Conservation (phyloP, 2,329 filamentous ascomycete genomes). For the Diaporthe vaccinii region DNA sequence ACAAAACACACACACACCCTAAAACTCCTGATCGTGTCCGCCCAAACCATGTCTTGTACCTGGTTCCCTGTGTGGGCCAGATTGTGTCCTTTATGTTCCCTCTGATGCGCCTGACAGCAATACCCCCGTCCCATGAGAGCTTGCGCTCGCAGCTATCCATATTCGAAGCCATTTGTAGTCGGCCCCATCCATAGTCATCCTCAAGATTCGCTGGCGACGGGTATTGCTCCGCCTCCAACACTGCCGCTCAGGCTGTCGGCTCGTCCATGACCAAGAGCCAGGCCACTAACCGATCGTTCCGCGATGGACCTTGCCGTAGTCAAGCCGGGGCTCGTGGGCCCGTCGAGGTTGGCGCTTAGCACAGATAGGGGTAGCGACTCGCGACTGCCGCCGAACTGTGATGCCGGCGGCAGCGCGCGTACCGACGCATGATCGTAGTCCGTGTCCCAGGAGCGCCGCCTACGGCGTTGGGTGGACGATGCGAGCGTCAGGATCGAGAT, state of each 20-base stretch:
- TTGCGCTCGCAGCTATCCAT: slow-evolving; percentile 1
- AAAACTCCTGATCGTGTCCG: slow-evolving; percentile 22
- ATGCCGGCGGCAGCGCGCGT: slow-evolving; percentile 81
- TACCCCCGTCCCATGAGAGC: neutral
- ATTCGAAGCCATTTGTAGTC: neutral
- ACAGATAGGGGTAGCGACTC: slow-evolving; percentile 85
- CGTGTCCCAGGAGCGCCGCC: slow-evolving; percentile 85
- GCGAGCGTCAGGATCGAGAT: slow-evolving; percentile 88
- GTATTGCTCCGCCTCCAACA: slow-evolving; percentile 73
- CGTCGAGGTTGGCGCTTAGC: slow-evolving; percentile 77
- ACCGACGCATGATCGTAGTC: slow-evolving; percentile 76
- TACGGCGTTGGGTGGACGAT: slow-evolving; percentile 83
- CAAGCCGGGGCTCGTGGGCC: slow-evolving; percentile 62
- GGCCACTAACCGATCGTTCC: slow-evolving; percentile 71
- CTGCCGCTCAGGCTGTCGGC: slow-evolving; percentile 87
- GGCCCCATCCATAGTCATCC: neutral
- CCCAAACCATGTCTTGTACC: slow-evolving; percentile 13
- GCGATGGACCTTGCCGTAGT: slow-evolving; percentile 62
- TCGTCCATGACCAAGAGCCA: slow-evolving; percentile 77
- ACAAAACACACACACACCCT: neutral
- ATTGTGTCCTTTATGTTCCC: neutral
- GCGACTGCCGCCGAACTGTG: slow-evolving; percentile 84
- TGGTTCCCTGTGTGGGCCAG: neutral
- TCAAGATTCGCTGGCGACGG: slow-evolving; percentile 65
- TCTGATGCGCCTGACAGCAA: slow-evolving; percentile 19